These are phyloP conservation scores for Cutaneotrichosporon sp. DNA, from an alignment of 1,284 basidiomycete genomes.

Conservation along the genomic window DNA sequence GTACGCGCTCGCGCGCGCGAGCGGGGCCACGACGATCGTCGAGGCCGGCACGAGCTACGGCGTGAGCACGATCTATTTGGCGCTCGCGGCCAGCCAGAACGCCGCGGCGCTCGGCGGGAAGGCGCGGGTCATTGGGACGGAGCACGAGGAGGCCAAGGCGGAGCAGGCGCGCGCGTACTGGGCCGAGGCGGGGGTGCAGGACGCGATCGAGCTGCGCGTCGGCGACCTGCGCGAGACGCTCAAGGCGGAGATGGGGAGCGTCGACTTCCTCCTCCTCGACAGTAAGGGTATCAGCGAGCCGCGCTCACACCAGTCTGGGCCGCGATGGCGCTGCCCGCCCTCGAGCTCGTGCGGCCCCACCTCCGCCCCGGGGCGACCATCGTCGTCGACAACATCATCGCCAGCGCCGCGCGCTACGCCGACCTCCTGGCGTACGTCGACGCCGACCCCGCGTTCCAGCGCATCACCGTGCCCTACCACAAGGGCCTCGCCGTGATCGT, in stretches of 20 bases:
- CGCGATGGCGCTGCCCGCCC: conserved; percentile 31
- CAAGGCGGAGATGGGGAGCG: conserved; percentile 21
- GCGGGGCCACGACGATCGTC: conserved; percentile 27
- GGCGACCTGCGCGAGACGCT: conserved; percentile 39
- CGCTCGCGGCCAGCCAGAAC: conserved; percentile 31
- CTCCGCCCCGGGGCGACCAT: conserved; percentile 29
- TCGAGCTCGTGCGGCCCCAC: conserved; percentile 28
- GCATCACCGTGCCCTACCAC: conserved; percentile 28
- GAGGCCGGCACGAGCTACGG: conserved; percentile 42
- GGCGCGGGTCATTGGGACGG: conserved; percentile 35
- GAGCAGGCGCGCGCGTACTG: conserved; percentile 26
- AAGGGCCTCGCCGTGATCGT: conserved; percentile 34
- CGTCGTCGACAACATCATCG: conserved; percentile 27
- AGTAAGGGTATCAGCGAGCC: conserved; percentile 23
- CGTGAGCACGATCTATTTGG: conserved; percentile 41
- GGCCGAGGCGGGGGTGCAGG: conserved; percentile 28
- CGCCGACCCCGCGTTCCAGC: conserved; percentile 8
- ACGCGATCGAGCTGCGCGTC: conserved; percentile 36
- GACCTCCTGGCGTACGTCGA: conserved; percentile 25
- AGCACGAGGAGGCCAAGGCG: conserved; percentile 35
- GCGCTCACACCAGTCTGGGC: conserved; percentile 31
- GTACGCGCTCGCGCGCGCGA: conserved; percentile 28
- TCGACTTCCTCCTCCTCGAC: conserved; percentile 37
- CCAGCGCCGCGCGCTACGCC: conserved; percentile 25
- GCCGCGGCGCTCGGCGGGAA: conserved; percentile 11